Evolutionary conservation across 768 basidiomycete species (phyloP), one percentile per base, ranked within the genome.

Genomic region (Candolleomyces efflorescens): DNA sequence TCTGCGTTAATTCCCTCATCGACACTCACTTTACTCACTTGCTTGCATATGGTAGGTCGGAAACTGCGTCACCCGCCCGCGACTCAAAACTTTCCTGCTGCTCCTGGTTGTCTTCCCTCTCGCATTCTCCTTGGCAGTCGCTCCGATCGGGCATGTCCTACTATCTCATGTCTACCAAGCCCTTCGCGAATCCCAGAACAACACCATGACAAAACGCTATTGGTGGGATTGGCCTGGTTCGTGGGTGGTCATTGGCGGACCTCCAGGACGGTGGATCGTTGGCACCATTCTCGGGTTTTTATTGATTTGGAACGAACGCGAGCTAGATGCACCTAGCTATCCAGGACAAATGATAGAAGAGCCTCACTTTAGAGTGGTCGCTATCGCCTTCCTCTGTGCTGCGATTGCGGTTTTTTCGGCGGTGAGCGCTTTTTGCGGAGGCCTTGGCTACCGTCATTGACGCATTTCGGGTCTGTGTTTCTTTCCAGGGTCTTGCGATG

Each of bases 141-240:
- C 62, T 26, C 78, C 77, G 2, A 58, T 76, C 20, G 57, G 55
- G 20, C 44, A 32, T 10, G 60, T 62, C 37, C 67, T 79, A 6
- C 24, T 54, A 38, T 54, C 41, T 6, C 73, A 77, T 54, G 60
- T 73, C 37, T 39, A 60, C 17, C 54, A 63, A 36, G 77, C 74
- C 0, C 49, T 75, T 12, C 22, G 26, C 2, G 57, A 62, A 1
- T 78, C 78, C 2, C 66, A 62, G 45, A 38, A 57, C 3, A 67
- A 73, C 59, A 18, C 67, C 22, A 72, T 71, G 68, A 63, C 68
- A 11, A 63, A 54, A 9, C 26, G 59, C 45, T 55, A 69, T 3
- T 79, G 78, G 78, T 79, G 78, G 78, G 60, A 73, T 36, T 74
- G 74, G 73, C 67, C 65, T 37, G 74, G 74, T 3, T 78, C 78